Evolutionary conservation across 2,329 filamentous ascomycete species (phyloP).

Genomic region (Xylariaceae sp.): DNA sequence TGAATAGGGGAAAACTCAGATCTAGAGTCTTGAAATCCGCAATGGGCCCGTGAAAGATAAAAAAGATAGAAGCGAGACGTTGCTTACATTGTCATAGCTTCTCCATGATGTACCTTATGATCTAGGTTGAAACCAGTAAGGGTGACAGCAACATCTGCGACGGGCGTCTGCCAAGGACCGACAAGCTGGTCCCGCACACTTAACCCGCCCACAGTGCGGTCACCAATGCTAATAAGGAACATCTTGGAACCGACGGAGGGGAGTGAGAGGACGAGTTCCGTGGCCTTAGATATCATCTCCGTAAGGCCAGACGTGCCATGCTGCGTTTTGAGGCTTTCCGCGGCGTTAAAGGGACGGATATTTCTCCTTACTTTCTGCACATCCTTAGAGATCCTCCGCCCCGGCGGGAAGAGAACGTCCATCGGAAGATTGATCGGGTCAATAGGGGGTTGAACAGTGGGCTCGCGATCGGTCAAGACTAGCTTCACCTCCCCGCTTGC

Average conservation of each 20-base stretch:
- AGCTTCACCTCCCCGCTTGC: slow-evolving; percentile 69
- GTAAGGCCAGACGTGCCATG: slow-evolving; percentile 40
- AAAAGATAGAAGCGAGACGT: not conserved
- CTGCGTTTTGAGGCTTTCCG: not conserved
- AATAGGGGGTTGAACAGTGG: slow-evolving; percentile 14
- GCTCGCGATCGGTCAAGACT: slow-evolving; percentile 55
- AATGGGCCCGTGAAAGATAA: not conserved
- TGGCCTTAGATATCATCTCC: slow-evolving; percentile 59
- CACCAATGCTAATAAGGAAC: slow-evolving; percentile 95
- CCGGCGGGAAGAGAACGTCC: not conserved
- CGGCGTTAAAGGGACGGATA: slow-evolving; percentile 4
- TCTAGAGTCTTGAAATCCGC: not conserved
- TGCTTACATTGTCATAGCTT: slow-evolving; percentile 81
- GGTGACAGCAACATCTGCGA: slow-evolving; percentile 92
- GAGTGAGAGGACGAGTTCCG: slow-evolving; percentile 78
- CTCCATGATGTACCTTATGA: slow-evolving; percentile 75
- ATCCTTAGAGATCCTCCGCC: not conserved
- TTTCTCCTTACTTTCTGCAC: slow-evolving; percentile 4
- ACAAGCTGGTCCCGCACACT: slow-evolving; percentile 93
- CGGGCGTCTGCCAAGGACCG: slow-evolving; percentile 92
- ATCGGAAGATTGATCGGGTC: slow-evolving; percentile 20
- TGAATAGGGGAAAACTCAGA: not conserved
- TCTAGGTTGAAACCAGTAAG: slow-evolving; percentile 72
- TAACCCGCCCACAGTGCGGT: slow-evolving; percentile 87
- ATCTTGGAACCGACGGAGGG: slow-evolving; percentile 95